Evolutionary conservation across 202 grass and related monocot genomes (phyloP).

Genomic region (Saccharum hybrid): DNA sequence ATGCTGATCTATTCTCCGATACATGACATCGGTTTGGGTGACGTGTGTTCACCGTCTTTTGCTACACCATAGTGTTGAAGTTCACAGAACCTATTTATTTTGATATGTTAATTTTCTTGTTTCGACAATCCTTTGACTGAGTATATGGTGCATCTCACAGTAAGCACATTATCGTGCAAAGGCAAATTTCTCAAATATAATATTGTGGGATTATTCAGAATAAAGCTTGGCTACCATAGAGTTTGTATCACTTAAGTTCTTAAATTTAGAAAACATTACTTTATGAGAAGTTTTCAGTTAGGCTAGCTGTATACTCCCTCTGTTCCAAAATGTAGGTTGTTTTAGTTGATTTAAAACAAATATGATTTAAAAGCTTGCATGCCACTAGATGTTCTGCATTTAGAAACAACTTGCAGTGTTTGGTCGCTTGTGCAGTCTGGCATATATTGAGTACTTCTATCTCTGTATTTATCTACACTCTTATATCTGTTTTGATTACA

Average conservation of each 20-base stretch:
- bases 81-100: background rate
- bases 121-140: background rate
- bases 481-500: conserved; percentile 44
- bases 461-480: conserved; percentile 17
- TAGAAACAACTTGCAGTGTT: background rate
- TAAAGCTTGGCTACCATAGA: background rate
- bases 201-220: background rate
- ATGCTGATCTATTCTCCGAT: conserved; percentile 34
- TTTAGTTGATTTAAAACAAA: background rate
- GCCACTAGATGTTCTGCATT: background rate
- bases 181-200: background rate
- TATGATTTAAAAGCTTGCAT: background rate
- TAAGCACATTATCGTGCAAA: background rate
- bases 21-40: background rate
- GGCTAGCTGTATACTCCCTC: background rate
- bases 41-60: conserved; percentile 13
- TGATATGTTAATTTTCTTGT: conserved; percentile 4
- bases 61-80: background rate
- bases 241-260: background rate
- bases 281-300: background rate
- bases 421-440: background rate
- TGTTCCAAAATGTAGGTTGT: background rate
- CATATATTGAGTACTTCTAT: conserved; percentile 29
- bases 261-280: conserved; percentile 6
- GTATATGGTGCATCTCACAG: background rate